Conservation (phyloP, 2,329 filamentous ascomycete species). For the Cladosporium oxysporum region DNA sequence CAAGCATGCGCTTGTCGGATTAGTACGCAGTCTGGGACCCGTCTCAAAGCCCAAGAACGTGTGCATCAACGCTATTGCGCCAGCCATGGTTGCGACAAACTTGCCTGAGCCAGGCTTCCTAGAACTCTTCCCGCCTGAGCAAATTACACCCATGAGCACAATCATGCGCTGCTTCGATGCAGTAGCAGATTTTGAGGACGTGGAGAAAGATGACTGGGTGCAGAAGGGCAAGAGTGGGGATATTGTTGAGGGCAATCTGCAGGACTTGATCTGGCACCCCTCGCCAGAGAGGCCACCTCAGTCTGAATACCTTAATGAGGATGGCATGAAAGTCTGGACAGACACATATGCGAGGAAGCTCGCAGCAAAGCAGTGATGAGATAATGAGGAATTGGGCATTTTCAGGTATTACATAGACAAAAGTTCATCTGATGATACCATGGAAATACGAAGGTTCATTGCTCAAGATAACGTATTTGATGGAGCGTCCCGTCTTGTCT, state of each 20-base stretch:
- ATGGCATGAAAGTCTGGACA: conserved; percentile 30
- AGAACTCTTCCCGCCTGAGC: conserved; percentile 41
- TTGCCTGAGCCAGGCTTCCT: conserved; percentile 42
- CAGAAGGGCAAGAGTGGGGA: conserved; percentile 30
- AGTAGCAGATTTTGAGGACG: conserved; percentile 31
- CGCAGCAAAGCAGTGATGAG: conserved; percentile 25
- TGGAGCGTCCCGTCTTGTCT: background rate
- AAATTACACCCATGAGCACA: conserved; percentile 44
- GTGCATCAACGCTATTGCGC: conserved; percentile 45
- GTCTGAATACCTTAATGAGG: conserved; percentile 26
- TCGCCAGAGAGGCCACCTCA: conserved; percentile 25
- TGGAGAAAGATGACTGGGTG: conserved; percentile 32
- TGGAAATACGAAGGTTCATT: too few relatives aligned
- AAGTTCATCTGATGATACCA: background rate
- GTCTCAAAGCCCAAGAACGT: conserved; percentile 39
- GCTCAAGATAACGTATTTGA: background rate
- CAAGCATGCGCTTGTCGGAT: conserved; percentile 46
- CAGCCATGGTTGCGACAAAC: conserved; percentile 43
- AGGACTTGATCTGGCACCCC: conserved; percentile 31
- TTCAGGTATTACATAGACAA: background rate
- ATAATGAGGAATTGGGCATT: conserved; percentile 22
- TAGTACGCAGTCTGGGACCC: conserved; percentile 40
- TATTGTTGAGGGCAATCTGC: conserved; percentile 33
- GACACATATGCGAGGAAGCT: conserved; percentile 31
- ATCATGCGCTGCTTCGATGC: conserved; percentile 44